Percentiles rank a stretch among this genome's conserved stretches.
Conservation (phyloP, 257 asterid species). For the Voacanga thouarsii region DNA sequence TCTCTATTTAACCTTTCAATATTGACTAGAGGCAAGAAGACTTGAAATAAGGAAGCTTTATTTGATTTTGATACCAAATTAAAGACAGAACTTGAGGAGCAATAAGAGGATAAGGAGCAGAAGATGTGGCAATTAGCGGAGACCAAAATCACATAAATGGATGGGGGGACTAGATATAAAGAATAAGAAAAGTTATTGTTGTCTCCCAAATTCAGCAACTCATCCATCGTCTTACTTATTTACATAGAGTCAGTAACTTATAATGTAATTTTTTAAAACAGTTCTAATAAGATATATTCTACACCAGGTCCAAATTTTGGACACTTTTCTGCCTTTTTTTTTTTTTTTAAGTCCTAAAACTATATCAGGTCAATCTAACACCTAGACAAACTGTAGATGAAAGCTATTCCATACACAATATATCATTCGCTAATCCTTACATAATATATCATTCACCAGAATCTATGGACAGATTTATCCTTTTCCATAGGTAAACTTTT, state of each 20-base stretch:
- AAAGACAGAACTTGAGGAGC: background rate
- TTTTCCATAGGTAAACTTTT: background rate
- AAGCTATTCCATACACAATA: background rate
- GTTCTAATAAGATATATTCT: background rate
- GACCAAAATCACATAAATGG: background rate
- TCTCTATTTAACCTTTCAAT: background rate
- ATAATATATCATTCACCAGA: background rate
- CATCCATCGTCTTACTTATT: background rate
- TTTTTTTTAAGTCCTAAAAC: background rate
- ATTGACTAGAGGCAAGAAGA: background rate
- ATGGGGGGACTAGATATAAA: background rate
- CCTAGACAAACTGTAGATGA: background rate
- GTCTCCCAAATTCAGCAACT: background rate
- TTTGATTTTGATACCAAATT: background rate
- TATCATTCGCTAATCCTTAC: background rate
- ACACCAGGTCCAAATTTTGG: background rate
- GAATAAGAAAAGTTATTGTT: background rate
- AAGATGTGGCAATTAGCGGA: background rate
- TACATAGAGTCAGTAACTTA: background rate
- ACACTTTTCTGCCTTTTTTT: background rate
- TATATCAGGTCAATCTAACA: background rate
- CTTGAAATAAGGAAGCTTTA: background rate
- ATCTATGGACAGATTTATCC: background rate
- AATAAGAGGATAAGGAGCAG: background rate
- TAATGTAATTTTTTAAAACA: no score